phyloP scores from a whole-genome alignment of 129 eudicot genomes.

The Gnaphalium uliginosum region DNA sequence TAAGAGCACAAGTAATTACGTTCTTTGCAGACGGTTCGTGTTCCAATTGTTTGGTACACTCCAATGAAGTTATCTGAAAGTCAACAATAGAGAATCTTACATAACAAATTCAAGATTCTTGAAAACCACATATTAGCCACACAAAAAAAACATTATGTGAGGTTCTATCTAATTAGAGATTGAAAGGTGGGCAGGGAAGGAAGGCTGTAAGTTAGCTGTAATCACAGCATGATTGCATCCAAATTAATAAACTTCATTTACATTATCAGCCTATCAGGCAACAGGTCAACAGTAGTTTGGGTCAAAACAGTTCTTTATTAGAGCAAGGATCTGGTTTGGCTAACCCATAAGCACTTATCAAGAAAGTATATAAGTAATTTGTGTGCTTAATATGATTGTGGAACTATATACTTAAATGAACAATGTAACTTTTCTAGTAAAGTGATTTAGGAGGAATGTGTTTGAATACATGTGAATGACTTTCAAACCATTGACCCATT shows the following conservation, averaged over 20 bases:
- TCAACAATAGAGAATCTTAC: constrained; percentile 8
- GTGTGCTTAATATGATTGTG: background rate
- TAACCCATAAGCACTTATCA: background rate
- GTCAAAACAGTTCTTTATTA: background rate
- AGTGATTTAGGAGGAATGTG: background rate
- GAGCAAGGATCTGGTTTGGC: background rate
- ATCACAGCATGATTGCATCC: background rate
- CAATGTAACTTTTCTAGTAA: background rate
- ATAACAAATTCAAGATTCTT: background rate
- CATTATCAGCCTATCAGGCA: background rate
- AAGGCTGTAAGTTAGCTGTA: background rate
- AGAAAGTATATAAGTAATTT: background rate
- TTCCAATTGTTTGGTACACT: constrained; percentile 40
- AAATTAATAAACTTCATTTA: background rate
- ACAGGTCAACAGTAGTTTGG: background rate
- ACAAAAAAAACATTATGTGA: background rate
- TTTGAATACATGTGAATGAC: background rate
- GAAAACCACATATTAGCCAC: background rate
- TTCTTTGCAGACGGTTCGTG: constrained; percentile 22
- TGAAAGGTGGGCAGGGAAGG: background rate
- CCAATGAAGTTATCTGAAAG: constrained; percentile 44
- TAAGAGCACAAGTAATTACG: constrained; percentile 35
- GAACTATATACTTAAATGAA: background rate
- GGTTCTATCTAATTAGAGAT: background rate
- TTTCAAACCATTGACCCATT: background rate